Base-by-base conservation (phyloP, 2,329 filamentous ascomycete genomes). In the Taxawa tesnikishii region DNA sequence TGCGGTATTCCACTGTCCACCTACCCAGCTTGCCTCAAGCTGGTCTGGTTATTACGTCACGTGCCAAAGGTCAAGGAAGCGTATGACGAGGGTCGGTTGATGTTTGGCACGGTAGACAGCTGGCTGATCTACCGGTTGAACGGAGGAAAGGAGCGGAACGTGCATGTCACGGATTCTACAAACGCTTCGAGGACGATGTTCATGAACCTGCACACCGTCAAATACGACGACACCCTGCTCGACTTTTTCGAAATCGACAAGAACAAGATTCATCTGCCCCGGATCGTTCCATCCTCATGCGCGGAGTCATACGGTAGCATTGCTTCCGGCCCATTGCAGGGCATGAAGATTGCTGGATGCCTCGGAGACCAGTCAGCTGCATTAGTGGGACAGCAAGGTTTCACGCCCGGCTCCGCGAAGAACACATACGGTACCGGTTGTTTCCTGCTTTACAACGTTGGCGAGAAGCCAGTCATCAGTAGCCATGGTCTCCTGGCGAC, bases 101-200 rank as follows among this genome's bases (percentile, higher is more conserved):
- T 79, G n/a, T 92, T 92, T 48, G 84, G 83, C 31, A 92, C 84
- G 6, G 75, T 90, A 39, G 84, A 93, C 55, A 74, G 79, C 2
- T 93, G 84, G 84, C 64, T 92, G 38, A 68, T 92, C 31, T 92
- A 82, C 59, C 73, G 75, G 44, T 68, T 92, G 34, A 83, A 88
- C 49, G 83, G 80, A 34, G 76, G 79, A 28, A 65, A 67, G 18
- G 66, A 74, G 31, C 71, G 68, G 30, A 69, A 75, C 37, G 56
- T 83, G 21, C 75, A 80, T 49, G 81, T 92, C 39, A 90, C 84
- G 0, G 84, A 93, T 55, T 75, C 79, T 33, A 83, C 80, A 40
- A 93, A 92, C 52, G 84, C 84, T n/a, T 87, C 81, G 31, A 68
- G 84, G 50, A 92, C 83, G 40, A 90, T 92, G 83, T 88, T 93